Base-by-base conservation (phyloP, 352 stramenopile genomes). In the Phytophthora vignae region DNA sequence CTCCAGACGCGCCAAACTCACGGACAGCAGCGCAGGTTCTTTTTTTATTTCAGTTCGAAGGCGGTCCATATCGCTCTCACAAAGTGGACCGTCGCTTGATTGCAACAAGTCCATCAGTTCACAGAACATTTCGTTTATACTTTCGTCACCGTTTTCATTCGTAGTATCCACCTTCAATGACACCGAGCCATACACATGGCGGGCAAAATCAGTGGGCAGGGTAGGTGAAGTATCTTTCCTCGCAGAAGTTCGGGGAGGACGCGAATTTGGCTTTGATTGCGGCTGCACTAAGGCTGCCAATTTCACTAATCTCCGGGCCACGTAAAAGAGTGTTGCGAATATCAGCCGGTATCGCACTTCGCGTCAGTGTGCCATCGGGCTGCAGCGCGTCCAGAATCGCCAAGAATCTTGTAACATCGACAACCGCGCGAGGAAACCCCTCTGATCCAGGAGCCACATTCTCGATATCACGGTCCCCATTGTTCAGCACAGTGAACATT, bases 221-320 rank as follows among this genome's bases (percentile, higher is more conserved):
- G 15, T 66, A 65, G 21, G 57, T 14, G n/a, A 66, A 66, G 38
- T 66, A 71, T 8, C 22, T 54, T 3, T 21, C 11, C 10, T 60
- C 29, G 25, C 38, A 33, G 27, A 46, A 6, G 2, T 9, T 9
- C 27, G 50, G 15, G 29, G 38, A 11, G 21, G 44, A 53, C 21
- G 50, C 64, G 44, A 75, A 79, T 53, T 67, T 58, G 5, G 44
- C 58, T n/a, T 60, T 48, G 42, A 73, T 44, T 15, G 64, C 52
- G n/a, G 64, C 19, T 14, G 62, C 17, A 83, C 48, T 33, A 81
- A 56, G 19, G 79, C 75, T 29, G 25, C 25, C 25, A 29, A 29
- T n/a, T n/a, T n/a, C n/a, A n/a, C n/a, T n/a, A n/a, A n/a, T n/a
- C n/a, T n/a, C n/a, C n/a, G n/a, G n/a, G n/a, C n/a, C n/a, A n/a